Evolutionary conservation across 2,329 filamentous ascomycete genomes (phyloP).

Genomic region (Orbilia oligospora): DNA sequence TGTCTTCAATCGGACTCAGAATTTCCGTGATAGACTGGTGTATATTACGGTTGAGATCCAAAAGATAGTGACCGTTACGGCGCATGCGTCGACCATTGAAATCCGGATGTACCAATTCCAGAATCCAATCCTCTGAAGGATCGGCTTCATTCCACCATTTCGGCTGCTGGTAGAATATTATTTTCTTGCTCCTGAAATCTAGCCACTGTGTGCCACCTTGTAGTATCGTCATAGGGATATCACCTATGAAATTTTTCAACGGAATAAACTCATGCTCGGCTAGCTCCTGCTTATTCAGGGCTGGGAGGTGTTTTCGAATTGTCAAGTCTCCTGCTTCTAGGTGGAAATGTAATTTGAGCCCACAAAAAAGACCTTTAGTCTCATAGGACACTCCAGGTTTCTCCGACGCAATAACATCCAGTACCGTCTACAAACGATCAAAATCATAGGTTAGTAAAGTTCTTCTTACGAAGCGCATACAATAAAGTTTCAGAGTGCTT

Average conservation of each 20-base stretch:
- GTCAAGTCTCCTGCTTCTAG: neutral
- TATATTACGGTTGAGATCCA: constrained; percentile 11
- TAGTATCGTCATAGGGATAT: constrained; percentile 25
- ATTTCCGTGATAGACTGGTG: neutral
- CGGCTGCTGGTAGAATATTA: constrained; percentile 17
- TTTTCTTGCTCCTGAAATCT: neutral
- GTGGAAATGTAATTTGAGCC: constrained; percentile 43
- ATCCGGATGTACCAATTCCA: neutral
- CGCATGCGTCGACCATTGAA: neutral
- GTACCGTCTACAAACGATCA: constrained; percentile 36
- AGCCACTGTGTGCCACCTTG: constrained; percentile 38
- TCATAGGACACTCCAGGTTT: constrained; percentile 66
- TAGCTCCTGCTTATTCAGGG: no score
- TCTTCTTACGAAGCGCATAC: no score
- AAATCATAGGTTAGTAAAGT: neutral
- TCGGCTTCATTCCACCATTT: constrained; percentile 17
- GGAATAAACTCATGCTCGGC: constrained; percentile 22
- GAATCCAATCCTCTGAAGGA: constrained; percentile 13
- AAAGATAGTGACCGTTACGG: neutral
- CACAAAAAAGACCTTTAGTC: constrained; percentile 63
- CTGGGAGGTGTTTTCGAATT: constrained; percentile 18
- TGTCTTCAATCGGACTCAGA: neutral
- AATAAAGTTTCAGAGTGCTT: constrained; percentile 58
- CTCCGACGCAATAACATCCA: constrained; percentile 66
- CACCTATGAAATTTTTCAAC: neutral